Percentiles rank a stretch among this genome's conserved stretches.
Evolutionary conservation across 78 protist genomes (phyloP).

Genomic region (Diacronema lutheri): DNA sequence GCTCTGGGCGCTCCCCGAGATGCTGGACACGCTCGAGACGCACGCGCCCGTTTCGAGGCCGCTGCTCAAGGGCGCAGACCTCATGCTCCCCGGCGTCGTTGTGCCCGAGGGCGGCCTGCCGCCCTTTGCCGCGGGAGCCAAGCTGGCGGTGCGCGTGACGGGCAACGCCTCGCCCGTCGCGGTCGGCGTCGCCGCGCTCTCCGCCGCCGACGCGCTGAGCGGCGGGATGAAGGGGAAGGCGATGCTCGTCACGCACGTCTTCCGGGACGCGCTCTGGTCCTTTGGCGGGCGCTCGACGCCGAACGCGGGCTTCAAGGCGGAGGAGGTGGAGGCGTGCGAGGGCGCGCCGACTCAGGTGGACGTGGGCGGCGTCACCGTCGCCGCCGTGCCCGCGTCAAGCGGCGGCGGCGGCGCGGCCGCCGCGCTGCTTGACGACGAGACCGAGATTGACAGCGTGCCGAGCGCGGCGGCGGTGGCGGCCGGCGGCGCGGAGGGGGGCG

Average conservation of each 20-base stretch:
- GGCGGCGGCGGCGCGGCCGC: no score
- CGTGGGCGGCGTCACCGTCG: no score
- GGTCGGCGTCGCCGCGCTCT: not conserved
- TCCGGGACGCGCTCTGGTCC: conserved; percentile 1
- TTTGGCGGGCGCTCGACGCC: not conserved
- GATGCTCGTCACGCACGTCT: not conserved
- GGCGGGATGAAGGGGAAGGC: conserved; percentile 11
- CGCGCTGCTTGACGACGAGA: no score
- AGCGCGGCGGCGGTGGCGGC: no score
- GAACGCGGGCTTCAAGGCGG: not conserved
- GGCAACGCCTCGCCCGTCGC: not conserved
- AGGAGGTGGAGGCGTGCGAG: not conserved
- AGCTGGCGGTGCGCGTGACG: not conserved
- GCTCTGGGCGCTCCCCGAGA: not conserved
- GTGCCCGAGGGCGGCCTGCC: not conserved
- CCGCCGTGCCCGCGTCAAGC: no score
- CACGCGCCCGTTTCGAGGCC: not conserved
- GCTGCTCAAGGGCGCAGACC: conserved; percentile 14
- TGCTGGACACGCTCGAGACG: not conserved
- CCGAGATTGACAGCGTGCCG: no score
- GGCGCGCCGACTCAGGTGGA: not conserved
- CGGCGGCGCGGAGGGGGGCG: no score
- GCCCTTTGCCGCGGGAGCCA: not conserved
- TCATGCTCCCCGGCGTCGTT: conserved; percentile 20
- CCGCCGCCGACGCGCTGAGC: not conserved